Percentiles rank a stretch among this genome's conserved stretches.
Evolutionary conservation across 2,329 filamentous ascomycete genomes (phyloP).

Genomic region (Aspergillus sp.): DNA sequence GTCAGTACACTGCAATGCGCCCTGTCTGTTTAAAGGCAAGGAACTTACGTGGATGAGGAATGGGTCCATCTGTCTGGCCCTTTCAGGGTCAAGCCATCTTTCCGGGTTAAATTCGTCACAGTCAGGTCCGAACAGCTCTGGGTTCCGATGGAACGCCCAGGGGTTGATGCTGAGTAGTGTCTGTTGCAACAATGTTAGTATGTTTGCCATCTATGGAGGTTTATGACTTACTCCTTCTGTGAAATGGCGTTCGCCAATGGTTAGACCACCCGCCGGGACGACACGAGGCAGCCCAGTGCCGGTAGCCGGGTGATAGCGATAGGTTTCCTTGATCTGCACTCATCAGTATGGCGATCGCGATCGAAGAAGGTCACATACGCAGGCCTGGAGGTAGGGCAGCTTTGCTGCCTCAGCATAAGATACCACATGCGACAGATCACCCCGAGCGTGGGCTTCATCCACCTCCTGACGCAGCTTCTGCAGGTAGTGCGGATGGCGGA

Average conservation of each 20-base stretch:
- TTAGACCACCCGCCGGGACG: conserved; percentile 33
- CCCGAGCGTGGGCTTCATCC: conserved; percentile 22
- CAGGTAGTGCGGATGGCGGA: conserved; percentile 27
- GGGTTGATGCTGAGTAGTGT: conserved; percentile 35
- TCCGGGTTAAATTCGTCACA: conserved; percentile 27
- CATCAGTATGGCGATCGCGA: background rate
- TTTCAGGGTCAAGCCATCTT: conserved; percentile 25
- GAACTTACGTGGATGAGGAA: conserved; percentile 13
- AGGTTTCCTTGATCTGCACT: conserved; percentile 40
- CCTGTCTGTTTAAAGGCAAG: too few relatives aligned
- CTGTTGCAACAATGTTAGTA: background rate
- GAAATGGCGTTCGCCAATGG: conserved; percentile 33
- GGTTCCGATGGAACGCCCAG: conserved; percentile 30
- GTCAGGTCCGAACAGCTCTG: conserved; percentile 25
- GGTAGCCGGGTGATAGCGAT: conserved; percentile 37
- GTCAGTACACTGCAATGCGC: background rate
- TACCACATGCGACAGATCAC: conserved; percentile 23
- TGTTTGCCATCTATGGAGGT: background rate
- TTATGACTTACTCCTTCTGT: conserved; percentile 23
- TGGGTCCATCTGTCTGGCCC: conserved; percentile 10
- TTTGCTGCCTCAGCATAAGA: conserved; percentile 32
- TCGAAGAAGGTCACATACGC: conserved; percentile 22
- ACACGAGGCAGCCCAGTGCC: conserved; percentile 33
- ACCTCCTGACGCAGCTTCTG: conserved; percentile 24
- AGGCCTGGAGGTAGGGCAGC: conserved; percentile 40